Conservation (phyloP, 176 grass and related monocot species). For the Musa schizocarpa region DNA sequence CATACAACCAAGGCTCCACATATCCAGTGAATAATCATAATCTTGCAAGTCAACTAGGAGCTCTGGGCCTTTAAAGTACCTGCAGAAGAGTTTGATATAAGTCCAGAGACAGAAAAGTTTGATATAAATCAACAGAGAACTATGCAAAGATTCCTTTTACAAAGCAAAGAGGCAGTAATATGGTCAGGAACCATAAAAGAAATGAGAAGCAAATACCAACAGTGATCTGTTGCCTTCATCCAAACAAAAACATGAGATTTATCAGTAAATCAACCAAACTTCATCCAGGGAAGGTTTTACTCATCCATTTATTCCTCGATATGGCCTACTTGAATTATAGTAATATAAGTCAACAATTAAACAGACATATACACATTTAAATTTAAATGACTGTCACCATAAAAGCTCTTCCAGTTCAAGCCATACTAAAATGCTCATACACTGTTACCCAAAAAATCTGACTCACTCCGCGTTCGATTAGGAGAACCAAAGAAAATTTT, state of each 20-base stretch:
- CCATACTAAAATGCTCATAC: too few species aligned
- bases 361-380: too few species aligned
- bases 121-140: too few species aligned
- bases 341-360: too few species aligned
- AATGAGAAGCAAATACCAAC: neutral
- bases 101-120: too few species aligned
- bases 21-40: slow-evolving; percentile 95
- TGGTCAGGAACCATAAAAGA: neutral
- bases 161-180: neutral
- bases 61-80: slow-evolving; percentile 79
- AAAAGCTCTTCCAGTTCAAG: too few species aligned
- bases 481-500: too few species aligned
- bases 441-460: too few species aligned
- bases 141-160: too few species aligned
- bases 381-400: too few species aligned
- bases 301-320: neutral
- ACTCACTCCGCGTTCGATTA: too few species aligned
- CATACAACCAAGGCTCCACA: slow-evolving; percentile 99
- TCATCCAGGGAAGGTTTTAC: neutral
- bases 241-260: neutral
- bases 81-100: slow-evolving; percentile 16
- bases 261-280: neutral
- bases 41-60: slow-evolving; percentile 92
- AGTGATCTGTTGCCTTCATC: neutral
- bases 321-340: neutral